Evolutionary conservation across 164 flowering plant species (phyloP), one percentile per base, ranked within the genome.

Genomic region (Echeveria elegans): DNA sequence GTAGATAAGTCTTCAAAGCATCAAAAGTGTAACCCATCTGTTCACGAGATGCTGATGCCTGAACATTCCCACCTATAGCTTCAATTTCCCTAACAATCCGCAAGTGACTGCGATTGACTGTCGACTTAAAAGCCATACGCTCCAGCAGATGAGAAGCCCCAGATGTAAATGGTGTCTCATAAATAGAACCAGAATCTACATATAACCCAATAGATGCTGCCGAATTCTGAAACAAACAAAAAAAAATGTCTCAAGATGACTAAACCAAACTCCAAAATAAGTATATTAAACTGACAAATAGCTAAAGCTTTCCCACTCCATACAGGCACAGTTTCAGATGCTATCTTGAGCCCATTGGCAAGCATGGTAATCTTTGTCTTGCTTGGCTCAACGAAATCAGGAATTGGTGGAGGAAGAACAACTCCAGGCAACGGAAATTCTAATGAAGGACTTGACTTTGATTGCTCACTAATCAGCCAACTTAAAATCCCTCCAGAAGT

Each of bases 1-100:
- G 98, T 60, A 82, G 81, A 70, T 93, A 84, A 12, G 89, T 83
- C 77, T 89, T 90, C 69, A 93, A 66, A 64, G 93, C 97, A 82
- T 90, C 91, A 79, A 73, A 85, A 60, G 87, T 81, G 70, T 90
- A 93, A 2, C 80, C 78, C 87, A 88, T 93, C 76, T 90, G 97
- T 76, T 93, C 98, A 66, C 97, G 76, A 69, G 97, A 86, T 52
- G 87, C 95, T 2, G 88, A 79, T 15, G 89, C 89, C 23, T 74
- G 81, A 58, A 84, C 83, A 75, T 75, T 76, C 50, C 82, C 83
- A 64, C 70, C 71, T 28, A 68, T 68, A 24, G 79, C 82, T 78
- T 82, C 85, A 66, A 82, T 74, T 74, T 77, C 85, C 71, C 82
- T 69, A 8, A 81, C 84, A 70, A 84, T 69, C 12, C 83, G 75